phyloP scores from a whole-genome alignment of 345 rosid genomes.

The Microthlaspi erraticum region DNA sequence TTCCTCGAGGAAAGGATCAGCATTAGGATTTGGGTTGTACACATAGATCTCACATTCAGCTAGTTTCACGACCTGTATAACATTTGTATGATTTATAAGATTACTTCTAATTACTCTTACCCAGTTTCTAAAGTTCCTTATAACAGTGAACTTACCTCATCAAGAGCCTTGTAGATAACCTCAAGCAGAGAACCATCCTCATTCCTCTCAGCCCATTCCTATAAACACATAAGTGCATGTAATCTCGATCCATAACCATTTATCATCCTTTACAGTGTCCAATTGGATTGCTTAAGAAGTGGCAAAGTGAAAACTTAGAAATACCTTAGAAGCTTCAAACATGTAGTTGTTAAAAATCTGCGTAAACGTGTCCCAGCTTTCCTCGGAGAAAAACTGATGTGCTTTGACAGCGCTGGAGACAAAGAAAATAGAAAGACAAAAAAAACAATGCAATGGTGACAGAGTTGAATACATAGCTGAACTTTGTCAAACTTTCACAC shows the following conservation, averaged over 20 bases:
- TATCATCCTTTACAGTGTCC: neutral
- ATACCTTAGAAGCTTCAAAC: slow-evolving; percentile 95
- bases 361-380: slow-evolving; percentile 80
- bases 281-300: slow-evolving; percentile 2
- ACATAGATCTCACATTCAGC: slow-evolving; percentile 91
- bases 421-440: slow-evolving; percentile 35
- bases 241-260: neutral
- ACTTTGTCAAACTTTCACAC: neutral
- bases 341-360: slow-evolving; percentile 81
- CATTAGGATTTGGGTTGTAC: slow-evolving; percentile 79
- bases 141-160: slow-evolving; percentile 66
- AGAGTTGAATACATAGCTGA: slow-evolving; percentile 32
- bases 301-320: slow-evolving; percentile 1
- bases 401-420: slow-evolving; percentile 87
- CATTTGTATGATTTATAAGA: slow-evolving; percentile 21
- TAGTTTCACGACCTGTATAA: slow-evolving; percentile 80
- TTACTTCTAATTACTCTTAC: slow-evolving; percentile 14
- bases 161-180: slow-evolving; percentile 79
- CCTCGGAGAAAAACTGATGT: slow-evolving; percentile 92
- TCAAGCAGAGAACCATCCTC: slow-evolving; percentile 77
- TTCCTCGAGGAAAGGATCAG: slow-evolving; percentile 81
- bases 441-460: slow-evolving; percentile 48
- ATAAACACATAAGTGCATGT: slow-evolving; percentile 4
- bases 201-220: slow-evolving; percentile 82
- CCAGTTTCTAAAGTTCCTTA: neutral